Evolutionary conservation across 257 asterid species (phyloP), one percentile per base, ranked within the genome.

Genomic region (Lithospermum erythrorhizon): DNA sequence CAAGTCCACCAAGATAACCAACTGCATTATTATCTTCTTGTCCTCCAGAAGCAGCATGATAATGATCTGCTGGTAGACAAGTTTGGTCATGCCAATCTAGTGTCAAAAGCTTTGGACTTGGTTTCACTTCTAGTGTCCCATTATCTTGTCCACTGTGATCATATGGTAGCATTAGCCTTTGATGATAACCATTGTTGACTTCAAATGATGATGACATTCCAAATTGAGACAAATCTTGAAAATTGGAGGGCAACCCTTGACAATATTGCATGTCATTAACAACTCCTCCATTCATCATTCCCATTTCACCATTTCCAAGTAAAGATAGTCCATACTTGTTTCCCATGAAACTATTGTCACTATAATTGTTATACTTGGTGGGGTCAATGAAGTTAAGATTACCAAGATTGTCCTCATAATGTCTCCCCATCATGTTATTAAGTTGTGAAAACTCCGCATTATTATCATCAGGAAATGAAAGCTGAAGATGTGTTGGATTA

Each of bases 71-170:
- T 41, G 49, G 49, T 13, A 41, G 17, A 32, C 79, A 29, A 61
- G 79, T 72, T 61, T 79, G 84, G 52, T 89, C 93, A 30, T 84
- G 83, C 97, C 97, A 90, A 32, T 87, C 94, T 4, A 87, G 78
- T 0, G 95, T 78, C 75, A 84, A 73, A 35, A 81, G 67, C 77
- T 75, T 82, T 0, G 91, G 55, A 22, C 75, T 79, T 51, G 95
- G 95, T 79, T 90, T 90, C 61, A 84, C 75, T 21, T 81, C 87
- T 37, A 66, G 19, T 45, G 29, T 74, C 77, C 51, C 49, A 47
- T n/a, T 53, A 5, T 70, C 72, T 65, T 73, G 66, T 23, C 58
- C 57, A 25, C 63, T 48, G n/a, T 82, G 83, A 57, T 78, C 15
- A 41, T 41, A 83, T 21, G 87, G 95, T 20, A 85, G 60, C 94